Conservation (phyloP, 2,329 filamentous ascomycete species). For the Aureobasidium sp. region DNA sequence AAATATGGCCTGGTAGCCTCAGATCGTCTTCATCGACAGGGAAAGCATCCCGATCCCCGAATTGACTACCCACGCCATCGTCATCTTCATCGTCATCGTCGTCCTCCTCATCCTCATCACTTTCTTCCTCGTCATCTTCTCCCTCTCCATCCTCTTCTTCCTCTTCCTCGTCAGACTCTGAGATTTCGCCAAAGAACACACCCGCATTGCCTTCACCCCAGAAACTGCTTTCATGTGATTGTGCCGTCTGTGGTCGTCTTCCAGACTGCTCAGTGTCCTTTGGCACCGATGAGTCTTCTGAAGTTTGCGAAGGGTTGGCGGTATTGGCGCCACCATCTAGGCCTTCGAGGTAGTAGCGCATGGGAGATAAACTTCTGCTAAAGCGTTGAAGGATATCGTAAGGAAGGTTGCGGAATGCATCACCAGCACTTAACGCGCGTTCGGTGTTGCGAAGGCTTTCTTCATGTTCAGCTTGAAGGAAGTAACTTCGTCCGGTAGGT, state of each 20-base stretch:
- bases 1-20: constrained; percentile 17
- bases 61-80: constrained; percentile 12
- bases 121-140: constrained; percentile 13
- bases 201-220: constrained; percentile 17
- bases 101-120: constrained; percentile 8
- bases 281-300: neutral
- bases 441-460: constrained; percentile 15
- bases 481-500: constrained; percentile 22
- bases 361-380: constrained; percentile 38
- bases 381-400: constrained; percentile 43
- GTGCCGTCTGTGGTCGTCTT: neutral
- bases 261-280: neutral
- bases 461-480: constrained; percentile 25
- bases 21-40: constrained; percentile 29
- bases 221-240: constrained; percentile 15
- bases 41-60: constrained; percentile 31
- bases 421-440: constrained; percentile 10
- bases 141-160: constrained; percentile 11
- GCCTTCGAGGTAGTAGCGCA: constrained; percentile 37
- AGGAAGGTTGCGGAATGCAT: constrained; percentile 30
- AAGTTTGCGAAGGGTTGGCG: neutral
- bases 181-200: constrained; percentile 3
- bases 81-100: constrained; percentile 16
- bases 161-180: constrained; percentile 15
- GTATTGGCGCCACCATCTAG: constrained; percentile 9